Conservation (phyloP, 1,284 basidiomycete genomes). For the Cerioporus squamosus region DNA sequence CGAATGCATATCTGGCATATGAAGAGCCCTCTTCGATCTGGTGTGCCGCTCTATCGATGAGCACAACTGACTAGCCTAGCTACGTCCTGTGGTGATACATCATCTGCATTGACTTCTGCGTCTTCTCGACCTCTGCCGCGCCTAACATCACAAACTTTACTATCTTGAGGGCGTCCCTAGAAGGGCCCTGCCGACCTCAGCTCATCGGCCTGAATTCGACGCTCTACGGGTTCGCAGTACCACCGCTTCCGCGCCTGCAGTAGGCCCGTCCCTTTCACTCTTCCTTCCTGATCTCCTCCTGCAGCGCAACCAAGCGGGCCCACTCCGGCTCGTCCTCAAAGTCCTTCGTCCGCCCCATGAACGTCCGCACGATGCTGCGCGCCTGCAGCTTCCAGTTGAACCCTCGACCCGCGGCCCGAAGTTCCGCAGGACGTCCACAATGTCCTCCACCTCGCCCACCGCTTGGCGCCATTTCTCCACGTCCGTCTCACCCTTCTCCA, state of each 20-base stretch:
- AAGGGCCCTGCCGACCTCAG: constrained; percentile 30
- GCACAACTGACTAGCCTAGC: constrained; percentile 19
- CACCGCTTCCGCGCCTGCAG: constrained; percentile 2
- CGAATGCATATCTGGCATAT: constrained; percentile 19
- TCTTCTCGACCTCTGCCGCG: constrained; percentile 17
- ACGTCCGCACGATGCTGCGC: constrained; percentile 86
- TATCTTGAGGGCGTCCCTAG: constrained; percentile 18
- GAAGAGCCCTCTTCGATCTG: constrained; percentile 10
- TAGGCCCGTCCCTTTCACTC: constrained; percentile 12
- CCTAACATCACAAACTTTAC: constrained; percentile 29
- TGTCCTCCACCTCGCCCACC: constrained; percentile 78
- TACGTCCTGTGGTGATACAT: constrained; percentile 16
- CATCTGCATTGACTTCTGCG: constrained; percentile 13
- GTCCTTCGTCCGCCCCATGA: constrained; percentile 80
- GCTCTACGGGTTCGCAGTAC: constrained; percentile 14
- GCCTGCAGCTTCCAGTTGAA: constrained; percentile 86
- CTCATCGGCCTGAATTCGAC: constrained; percentile 16
- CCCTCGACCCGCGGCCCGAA: constrained; percentile 72
- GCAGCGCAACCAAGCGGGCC: constrained; percentile 64
- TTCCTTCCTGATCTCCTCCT: constrained; percentile 53
- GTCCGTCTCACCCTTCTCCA: constrained; percentile 70
- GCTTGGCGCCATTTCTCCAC: constrained; percentile 71
- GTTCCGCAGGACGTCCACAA: constrained; percentile 83
- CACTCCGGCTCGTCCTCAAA: constrained; percentile 92
- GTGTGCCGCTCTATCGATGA: constrained; percentile 4